Evolutionary conservation across 345 rosid species (phyloP), one percentile per base, ranked within the genome.

Genomic region (Erucastrum elatum): DNA sequence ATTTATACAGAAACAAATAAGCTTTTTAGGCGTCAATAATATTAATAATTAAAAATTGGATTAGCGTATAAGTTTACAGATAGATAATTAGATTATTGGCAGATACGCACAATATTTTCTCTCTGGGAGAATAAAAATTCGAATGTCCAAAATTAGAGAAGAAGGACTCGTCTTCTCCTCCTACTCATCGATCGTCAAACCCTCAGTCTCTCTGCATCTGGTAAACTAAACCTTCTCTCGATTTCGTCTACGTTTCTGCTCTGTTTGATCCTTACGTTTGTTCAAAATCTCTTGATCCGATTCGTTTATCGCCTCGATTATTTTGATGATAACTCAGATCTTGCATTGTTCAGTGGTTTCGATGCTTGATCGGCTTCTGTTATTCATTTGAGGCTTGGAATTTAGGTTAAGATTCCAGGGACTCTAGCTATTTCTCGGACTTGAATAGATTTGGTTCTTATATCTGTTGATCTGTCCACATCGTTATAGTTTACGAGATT

Each of bases 111-210:
- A 34, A 34, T 34, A 34, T 34, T 34, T 34, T 5, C 37, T 34
- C 37, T 5, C 8, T 34, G 37, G 37, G 37, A 34, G 37, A 34
- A 34, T 34, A 34, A 34, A 34, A 34, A 5, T 34, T 34, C 7
- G 37, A 34, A 34, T 34, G 37, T 34, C 37, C 37, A 31, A 78
- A 59, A 66, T 37, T 56, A 56, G 61, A 78, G 68, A 79, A 49
- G 55, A 49, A 13, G 82, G 74, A 79, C 64, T 78, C 61, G 66
- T 49, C 77, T 56, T 64, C 71, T 71, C 70, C 67, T 55, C 49
- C 76, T 60, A 66, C 77, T 66, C 77, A 79, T 79, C 64, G 82
- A 72, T 79, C 74, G 82, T 79, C 82, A 79, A 78, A 72, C 59
- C 35, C 56, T 67, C 60, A 68, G 71, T 79, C 82, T 44, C 53